Conservation (phyloP, 805 yeast species). For the Nakazawaea anatomiae region DNA sequence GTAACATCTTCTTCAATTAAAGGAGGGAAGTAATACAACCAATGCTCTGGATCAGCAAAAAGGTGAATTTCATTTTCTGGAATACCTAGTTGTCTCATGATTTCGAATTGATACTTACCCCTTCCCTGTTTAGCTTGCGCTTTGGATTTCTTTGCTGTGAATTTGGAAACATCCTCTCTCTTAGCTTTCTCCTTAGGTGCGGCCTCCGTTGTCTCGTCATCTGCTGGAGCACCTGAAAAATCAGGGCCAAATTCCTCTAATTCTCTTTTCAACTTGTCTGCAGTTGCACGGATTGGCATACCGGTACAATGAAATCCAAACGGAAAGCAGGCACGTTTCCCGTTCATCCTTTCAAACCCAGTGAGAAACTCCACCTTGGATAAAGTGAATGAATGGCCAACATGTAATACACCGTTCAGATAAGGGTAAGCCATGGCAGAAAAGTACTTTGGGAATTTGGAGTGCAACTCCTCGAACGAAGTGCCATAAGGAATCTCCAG, state of each 20-base stretch:
- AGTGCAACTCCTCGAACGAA: conserved; percentile 63
- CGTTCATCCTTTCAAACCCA: conserved; percentile 93
- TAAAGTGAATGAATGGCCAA: conserved; percentile 94
- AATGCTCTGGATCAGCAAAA: conserved; percentile 87
- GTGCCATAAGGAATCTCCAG: conserved; percentile 56
- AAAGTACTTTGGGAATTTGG: conserved; percentile 79
- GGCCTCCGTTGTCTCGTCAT: conserved; percentile 40
- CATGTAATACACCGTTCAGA: conserved; percentile 97
- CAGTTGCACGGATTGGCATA: conserved; percentile 95
- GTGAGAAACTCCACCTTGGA: conserved; percentile 89
- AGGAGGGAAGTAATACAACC: conserved; percentile 92
- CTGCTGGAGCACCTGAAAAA: conserved; percentile 62
- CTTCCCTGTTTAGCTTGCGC: conserved; percentile 92
- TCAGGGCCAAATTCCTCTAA: conserved; percentile 84
- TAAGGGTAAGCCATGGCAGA: conserved; percentile 97
- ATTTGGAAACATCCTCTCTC: conserved; percentile 81
- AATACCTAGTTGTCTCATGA: conserved; percentile 92
- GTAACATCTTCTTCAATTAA: conserved; percentile 76
- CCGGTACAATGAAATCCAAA: conserved; percentile 99
- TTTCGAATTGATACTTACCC: conserved; percentile 92
- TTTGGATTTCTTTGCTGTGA: conserved; percentile 88
- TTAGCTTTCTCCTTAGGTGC: conserved; percentile 27
- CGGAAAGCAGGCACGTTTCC: conserved; percentile 89
- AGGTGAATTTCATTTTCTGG: conserved; percentile 74
- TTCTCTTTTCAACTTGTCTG: conserved; percentile 92